phyloP scores from a whole-genome alignment of 345 rosid genomes.

The Syzygium aromaticum region DNA sequence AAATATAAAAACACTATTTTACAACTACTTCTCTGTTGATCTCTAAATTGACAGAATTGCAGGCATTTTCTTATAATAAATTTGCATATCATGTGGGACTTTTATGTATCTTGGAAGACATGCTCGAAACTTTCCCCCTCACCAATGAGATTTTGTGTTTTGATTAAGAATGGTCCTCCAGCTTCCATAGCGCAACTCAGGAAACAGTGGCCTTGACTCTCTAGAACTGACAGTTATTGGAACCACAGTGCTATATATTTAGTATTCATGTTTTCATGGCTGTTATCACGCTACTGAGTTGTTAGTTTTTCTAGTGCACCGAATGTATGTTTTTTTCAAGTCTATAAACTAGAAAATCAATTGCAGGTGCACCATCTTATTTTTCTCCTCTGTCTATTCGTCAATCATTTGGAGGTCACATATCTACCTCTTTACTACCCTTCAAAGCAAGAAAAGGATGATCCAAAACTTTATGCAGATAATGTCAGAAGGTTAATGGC shows the following conservation, averaged over 20 bases:
- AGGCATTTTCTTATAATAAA: neutral
- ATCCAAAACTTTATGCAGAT: conserved; percentile 74
- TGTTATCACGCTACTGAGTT: neutral
- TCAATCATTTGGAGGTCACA: conserved; percentile 67
- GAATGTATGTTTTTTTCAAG: neutral
- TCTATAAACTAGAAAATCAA: neutral
- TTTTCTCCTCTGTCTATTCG: conserved; percentile 77
- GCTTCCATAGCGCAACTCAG: neutral
- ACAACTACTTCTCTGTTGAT: neutral
- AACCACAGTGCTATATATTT: neutral
- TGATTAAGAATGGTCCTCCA: neutral
- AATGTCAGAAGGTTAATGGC: conserved; percentile 81
- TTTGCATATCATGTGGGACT: neutral
- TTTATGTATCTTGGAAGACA: neutral
- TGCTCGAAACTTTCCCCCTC: neutral
- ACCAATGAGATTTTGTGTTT: neutral
- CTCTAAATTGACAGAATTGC: neutral
- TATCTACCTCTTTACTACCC: conserved; percentile 81
- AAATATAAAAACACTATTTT: neutral
- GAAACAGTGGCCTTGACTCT: neutral
- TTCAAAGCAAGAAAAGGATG: conserved; percentile 76
- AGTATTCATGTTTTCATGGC: neutral
- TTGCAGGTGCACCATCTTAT: conserved; percentile 70
- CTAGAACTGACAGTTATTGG: neutral
- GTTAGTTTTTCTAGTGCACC: neutral